phyloP scores from a whole-genome alignment of 176 grass and related monocot genomes.

The Puccinellia tenuiflora region DNA sequence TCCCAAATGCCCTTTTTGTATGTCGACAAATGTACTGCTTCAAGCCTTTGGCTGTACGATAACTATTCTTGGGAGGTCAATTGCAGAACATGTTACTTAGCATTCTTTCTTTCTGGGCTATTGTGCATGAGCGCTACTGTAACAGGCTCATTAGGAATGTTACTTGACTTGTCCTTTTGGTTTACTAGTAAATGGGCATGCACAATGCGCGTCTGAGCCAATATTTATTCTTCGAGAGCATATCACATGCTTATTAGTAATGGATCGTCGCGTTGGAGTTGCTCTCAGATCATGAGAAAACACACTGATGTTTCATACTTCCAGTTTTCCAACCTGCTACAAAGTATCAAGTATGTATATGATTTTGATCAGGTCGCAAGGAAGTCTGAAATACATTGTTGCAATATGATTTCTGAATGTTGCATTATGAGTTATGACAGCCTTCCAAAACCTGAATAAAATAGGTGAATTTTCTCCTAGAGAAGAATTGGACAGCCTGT shows the following conservation, averaged over 20 bases:
- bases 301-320: background rate
- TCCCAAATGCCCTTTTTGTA: constrained; percentile 10
- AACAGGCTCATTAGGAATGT: constrained; percentile 4
- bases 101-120: background rate
- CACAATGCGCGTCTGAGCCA: too few relatives aligned
- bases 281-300: background rate
- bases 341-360: background rate
- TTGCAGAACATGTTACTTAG: constrained; percentile 14
- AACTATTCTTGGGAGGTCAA: background rate
- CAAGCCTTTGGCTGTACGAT: background rate
- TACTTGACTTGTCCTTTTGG: too few relatives aligned
- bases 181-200: too few relatives aligned
- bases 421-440: background rate
- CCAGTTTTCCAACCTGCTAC: background rate
- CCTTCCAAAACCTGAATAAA: background rate
- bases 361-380: background rate
- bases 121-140: background rate
- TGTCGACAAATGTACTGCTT: constrained; percentile 1
- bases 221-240: too few relatives aligned
- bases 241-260: too few relatives aligned
- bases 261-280: too few relatives aligned
- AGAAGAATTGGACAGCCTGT: too few relatives aligned
- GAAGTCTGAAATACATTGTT: background rate
- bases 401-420: background rate
- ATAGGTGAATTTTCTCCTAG: background rate